These are phyloP conservation scores for Sporobolus alterniflorus DNA, from an alignment of 202 grass and related monocot genomes.

Conservation along the genomic window DNA sequence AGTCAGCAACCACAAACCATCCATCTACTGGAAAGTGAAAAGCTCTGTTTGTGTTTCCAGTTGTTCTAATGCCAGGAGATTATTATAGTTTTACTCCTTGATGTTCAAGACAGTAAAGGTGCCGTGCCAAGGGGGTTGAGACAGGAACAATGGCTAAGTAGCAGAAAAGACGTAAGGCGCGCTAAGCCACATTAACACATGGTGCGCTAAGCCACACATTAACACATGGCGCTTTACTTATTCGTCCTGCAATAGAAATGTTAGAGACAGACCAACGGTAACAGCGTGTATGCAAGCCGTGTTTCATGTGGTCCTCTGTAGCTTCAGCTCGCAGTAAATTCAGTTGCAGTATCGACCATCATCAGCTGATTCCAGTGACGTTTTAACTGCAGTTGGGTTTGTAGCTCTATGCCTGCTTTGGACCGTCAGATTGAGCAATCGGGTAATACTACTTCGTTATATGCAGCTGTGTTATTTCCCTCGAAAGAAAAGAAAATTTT, in stretches of 20 bases:
- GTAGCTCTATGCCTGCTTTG: background rate
- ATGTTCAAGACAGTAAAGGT: conserved; percentile 45
- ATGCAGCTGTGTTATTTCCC: too few relatives aligned
- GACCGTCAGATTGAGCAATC: background rate
- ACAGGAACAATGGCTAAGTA: conserved; percentile 27
- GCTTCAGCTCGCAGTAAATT: conserved; percentile 26
- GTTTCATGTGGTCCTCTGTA: background rate
- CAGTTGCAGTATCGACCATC: background rate
- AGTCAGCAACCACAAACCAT: conserved; percentile 48
- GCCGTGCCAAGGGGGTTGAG: background rate
- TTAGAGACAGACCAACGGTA: background rate
- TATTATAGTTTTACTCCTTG: conserved; percentile 44
- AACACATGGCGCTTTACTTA: conserved; percentile 33
- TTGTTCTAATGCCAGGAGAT: conserved; percentile 26
- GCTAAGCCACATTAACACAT: background rate
- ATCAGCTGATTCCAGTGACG: background rate
- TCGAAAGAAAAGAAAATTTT: too few relatives aligned
- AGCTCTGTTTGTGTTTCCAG: background rate
- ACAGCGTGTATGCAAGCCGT: background rate
- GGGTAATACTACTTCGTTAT: too few relatives aligned
- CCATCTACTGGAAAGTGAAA: conserved; percentile 12
- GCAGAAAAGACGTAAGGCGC: background rate
- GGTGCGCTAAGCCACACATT: conserved; percentile 18
- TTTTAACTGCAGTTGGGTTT: conserved; percentile 6
- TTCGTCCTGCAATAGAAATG: conserved; percentile 30